Conservation (phyloP, 768 basidiomycete genomes). For the Psilocybe subaeruginosa region DNA sequence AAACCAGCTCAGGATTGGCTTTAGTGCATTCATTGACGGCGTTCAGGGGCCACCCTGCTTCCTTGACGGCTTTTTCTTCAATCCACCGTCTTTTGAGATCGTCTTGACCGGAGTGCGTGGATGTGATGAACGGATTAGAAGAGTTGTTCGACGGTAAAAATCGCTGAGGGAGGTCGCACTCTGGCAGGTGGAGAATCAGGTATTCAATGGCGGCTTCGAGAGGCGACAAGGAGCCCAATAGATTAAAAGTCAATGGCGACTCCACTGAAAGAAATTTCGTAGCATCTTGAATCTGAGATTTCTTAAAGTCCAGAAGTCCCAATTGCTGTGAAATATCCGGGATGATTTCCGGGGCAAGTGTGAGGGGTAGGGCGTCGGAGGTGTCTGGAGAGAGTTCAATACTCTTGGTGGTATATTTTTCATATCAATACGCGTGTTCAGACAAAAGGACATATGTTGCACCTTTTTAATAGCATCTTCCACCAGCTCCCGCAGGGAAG, state of each 20-base stretch:
- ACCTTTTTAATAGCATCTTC: constrained; percentile 84
- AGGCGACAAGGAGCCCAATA: constrained; percentile 61
- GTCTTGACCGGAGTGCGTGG: constrained; percentile 62
- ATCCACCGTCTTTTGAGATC: constrained; percentile 78
- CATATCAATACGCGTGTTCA: constrained; percentile 11
- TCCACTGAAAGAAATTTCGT: constrained; percentile 59
- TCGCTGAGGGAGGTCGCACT: constrained; percentile 81
- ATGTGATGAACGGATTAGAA: constrained; percentile 70
- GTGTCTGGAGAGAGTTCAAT: constrained; percentile 55
- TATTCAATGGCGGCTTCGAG: constrained; percentile 85
- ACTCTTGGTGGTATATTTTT: constrained; percentile 36
- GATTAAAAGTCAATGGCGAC: constrained; percentile 60
- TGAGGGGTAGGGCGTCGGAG: constrained; percentile 32
- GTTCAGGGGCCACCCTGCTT: constrained; percentile 81
- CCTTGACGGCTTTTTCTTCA: constrained; percentile 78
- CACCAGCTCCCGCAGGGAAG: constrained; percentile 72
- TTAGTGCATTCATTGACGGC: constrained; percentile 60
- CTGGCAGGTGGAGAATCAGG: constrained; percentile 80
- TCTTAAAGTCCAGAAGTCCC: constrained; percentile 66
- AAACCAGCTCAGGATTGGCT: constrained; percentile 33
- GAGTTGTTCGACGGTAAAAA: constrained; percentile 70
- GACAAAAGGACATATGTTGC: constrained; percentile 2
- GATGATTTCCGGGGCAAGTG: constrained; percentile 45
- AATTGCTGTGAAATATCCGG: constrained; percentile 57
- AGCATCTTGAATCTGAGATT: constrained; percentile 51